Evolutionary conservation across 169 alveolate genomes (phyloP).

Genomic region (Toxoplasma gondii): DNA sequence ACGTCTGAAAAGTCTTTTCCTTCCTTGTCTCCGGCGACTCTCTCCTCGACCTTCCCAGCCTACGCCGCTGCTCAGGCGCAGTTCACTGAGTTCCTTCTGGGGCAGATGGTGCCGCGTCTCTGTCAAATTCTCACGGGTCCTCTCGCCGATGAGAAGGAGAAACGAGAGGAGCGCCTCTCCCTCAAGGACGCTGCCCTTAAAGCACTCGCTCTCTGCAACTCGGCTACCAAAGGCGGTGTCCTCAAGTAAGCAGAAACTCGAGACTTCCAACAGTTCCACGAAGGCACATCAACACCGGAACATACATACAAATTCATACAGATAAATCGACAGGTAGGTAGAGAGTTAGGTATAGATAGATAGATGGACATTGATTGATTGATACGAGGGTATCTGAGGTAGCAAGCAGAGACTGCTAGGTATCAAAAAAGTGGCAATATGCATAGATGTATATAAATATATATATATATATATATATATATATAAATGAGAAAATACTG

Average conservation of each 20-base stretch:
- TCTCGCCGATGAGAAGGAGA: not conserved
- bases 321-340: no score
- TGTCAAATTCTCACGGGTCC: not conserved
- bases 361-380: no score
- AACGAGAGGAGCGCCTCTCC: not conserved
- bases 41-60: not conserved
- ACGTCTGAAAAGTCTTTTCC: not conserved
- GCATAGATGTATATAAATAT: not conserved
- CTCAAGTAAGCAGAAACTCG: not conserved
- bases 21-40: not conserved
- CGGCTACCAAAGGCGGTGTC: not conserved
- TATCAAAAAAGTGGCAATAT: not conserved
- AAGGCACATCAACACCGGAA: not conserved
- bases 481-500: not conserved
- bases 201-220: not conserved
- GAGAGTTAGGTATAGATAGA: not conserved
- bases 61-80: not conserved
- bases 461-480: not conserved
- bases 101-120: constrained; percentile 1
- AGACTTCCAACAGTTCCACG: not conserved
- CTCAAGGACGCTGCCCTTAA: not conserved
- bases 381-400: no score
- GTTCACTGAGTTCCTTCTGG: constrained; percentile 9
- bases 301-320: no score
- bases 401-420: no score